Base-by-base conservation (phyloP, 208 protist genomes). In the Crithidia bombi region DNA sequence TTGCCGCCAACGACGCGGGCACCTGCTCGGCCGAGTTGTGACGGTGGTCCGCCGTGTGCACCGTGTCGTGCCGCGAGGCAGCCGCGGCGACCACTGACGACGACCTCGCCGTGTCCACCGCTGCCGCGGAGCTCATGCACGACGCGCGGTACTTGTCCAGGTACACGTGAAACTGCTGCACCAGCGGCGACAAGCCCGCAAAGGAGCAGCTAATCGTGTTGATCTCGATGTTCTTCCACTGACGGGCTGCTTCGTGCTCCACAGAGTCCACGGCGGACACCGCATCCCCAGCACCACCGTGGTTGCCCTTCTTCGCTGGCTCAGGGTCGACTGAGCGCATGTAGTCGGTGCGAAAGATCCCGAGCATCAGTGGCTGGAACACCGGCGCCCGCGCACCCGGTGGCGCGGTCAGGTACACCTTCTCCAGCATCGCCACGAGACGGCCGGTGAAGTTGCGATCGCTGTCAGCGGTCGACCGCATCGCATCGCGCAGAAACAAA, bases 121-220 rank as follows among this genome's bases (percentile, higher is more conserved):
- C 54, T 25, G 23, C 56, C 12, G 26, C 30, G 23, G 47, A 28
- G 17, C 25, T 62, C 58, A 41, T 57, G 36, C 81, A 38, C 11
- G 79, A 56, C 0, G 32, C n/a, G 7, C 59, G 70, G 56, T 85
- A 87, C 58, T 59, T 54, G 0, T 65, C 50, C 41, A 97, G 15
- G 35, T 95, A 97, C n/a, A 56, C 23, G 59, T 98, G 97, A 68
- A 98, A 91, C 14, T 86, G 58, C 28, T 66, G 81, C 21, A 97
- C 87, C 1, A 89, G 86, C 35, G 85, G 83, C 14, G 92, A 90
- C 15, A 98, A 69, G 5, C 83, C 83, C 2, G 86, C 92, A 68
- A 99, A 99, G 58, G 92, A 93, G 67, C 91, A 95, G 58, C 95
- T 97, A 59, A 99, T 98, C 12, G 96, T 98, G 81, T 99, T 99